Conservation (phyloP, 2,329 filamentous ascomycete genomes). For the Aspergillus phoenicis region DNA sequence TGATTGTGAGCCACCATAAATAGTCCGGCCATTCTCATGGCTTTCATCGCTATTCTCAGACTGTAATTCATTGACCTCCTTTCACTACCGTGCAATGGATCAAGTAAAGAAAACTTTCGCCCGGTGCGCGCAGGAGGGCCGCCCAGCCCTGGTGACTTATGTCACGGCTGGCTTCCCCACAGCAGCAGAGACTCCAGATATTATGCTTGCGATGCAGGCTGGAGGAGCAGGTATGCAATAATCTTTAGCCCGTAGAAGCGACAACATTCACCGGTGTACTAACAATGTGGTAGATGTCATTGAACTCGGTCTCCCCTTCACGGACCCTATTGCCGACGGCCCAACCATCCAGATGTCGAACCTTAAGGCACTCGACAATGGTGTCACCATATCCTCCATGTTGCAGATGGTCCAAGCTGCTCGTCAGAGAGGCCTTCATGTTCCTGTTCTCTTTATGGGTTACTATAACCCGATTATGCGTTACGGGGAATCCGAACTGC, state of each 20-base stretch:
- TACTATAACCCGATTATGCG: conserved; percentile 94
- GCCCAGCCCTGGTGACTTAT: conserved; percentile 86
- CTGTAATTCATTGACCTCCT: neutral
- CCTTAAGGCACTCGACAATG: conserved; percentile 80
- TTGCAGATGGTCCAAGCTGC: conserved; percentile 82
- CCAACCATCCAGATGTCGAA: conserved; percentile 94
- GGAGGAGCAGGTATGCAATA: conserved; percentile 73
- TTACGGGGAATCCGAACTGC: conserved; percentile 84
- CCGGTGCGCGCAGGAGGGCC: conserved; percentile 53
- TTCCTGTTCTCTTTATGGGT: conserved; percentile 89
- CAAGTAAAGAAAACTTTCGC: conserved; percentile 56
- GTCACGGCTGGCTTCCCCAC: conserved; percentile 90
- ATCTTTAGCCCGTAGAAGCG: neutral
- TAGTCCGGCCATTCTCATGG: neutral
- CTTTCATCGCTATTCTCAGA: neutral
- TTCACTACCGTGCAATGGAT: conserved; percentile 42
- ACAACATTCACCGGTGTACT: conserved; percentile 4
- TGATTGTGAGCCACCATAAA: neutral
- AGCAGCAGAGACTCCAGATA: conserved; percentile 72
- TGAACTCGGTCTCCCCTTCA: conserved; percentile 92
- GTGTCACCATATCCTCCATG: conserved; percentile 75
- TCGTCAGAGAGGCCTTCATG: conserved; percentile 70
- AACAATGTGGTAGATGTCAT: conserved; percentile 69
- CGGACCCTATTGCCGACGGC: conserved; percentile 92
- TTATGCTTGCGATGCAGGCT: conserved; percentile 84